Evolutionary conservation across 805 yeast genomes (phyloP), one percentile per base, ranked within the genome.

Genomic region (Wickerhamia fluorescens): DNA sequence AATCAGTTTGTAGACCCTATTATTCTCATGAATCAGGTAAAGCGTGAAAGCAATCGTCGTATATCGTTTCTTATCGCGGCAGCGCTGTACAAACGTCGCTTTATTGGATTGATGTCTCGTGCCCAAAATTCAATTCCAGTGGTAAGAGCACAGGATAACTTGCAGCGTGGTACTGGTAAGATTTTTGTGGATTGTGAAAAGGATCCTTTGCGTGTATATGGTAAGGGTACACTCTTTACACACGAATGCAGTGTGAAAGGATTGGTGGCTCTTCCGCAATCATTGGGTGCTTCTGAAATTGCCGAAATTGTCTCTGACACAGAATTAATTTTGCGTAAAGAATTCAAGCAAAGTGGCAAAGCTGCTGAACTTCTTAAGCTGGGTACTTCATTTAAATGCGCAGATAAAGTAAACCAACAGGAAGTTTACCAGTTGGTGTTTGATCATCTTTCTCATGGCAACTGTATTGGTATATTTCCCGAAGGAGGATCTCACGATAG

Each of bases 401-500:
- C 96, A 2, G 78, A 71, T 33, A 83, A 82, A 44, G 81, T 92
- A 33, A 87, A 92, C 55, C 96, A 92, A 56, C 71, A 84, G 11
- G 64, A 67, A 25, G 95, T 92, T 31, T 92, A 86, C 55, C 73
- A 81, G 31, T 68, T 71, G 38, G 97, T 92, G 3, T 92, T 88
- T 52, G 74, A 78, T 28, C 95, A 86, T 52, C 66, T 92, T 38
- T 71, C 84, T 12, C 69, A 74, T 35, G 87, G 92, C 23, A 75
- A 83, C 33, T 84, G 94, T 38, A 58, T 92, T 20, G 97, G 97
- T 7, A 84, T 92, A 25, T 92, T 87, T 61, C 96, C 98, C 6
- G 98, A 92, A 62, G 98, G 98, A 35, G 98, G 98, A 1, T 86
- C 96, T 8, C 98, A 89, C 48, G 98, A 89, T 53, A 69, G 98